Percentiles rank a stretch among this genome's conserved stretches.
Evolutionary conservation across 140 eudicot species (phyloP).

Genomic region (Bidens hawaiensis): DNA sequence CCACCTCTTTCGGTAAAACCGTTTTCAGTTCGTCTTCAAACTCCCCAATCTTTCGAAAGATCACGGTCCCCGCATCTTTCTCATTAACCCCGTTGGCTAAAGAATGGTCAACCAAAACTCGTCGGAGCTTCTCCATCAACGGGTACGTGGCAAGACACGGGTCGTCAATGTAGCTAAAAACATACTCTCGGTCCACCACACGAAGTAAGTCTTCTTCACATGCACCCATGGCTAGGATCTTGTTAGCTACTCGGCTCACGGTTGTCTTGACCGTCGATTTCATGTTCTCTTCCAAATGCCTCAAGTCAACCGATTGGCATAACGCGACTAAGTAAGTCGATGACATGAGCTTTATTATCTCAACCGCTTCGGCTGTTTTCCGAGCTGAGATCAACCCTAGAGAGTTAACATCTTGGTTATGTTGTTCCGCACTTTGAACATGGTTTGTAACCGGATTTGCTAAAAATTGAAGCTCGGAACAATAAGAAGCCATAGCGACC

Average conservation of each 20-base stretch:
- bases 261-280: neutral
- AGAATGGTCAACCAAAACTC: neutral
- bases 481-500: constrained; percentile 1
- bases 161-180: constrained; percentile 4
- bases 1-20: constrained; percentile 8
- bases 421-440: constrained; percentile 1
- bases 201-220: neutral
- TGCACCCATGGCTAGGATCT: neutral
- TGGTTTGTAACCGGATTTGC: constrained; percentile 4
- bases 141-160: constrained; percentile 12
- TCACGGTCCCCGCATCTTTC: neutral
- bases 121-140: constrained; percentile 2
- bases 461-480: neutral
- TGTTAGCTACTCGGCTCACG: neutral
- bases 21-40: constrained; percentile 8
- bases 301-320: constrained; percentile 4
- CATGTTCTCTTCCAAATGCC: constrained; percentile 18
- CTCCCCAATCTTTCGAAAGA: neutral
- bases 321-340: neutral
- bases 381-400: neutral
- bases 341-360: constrained; percentile 3
- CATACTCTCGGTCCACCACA: neutral
- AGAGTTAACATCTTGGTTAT: constrained; percentile 9
- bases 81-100: neutral
- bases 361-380: neutral